These are phyloP conservation scores for Tephrocybe sp. DNA, from an alignment of 768 basidiomycete genomes.

Conservation along the genomic window DNA sequence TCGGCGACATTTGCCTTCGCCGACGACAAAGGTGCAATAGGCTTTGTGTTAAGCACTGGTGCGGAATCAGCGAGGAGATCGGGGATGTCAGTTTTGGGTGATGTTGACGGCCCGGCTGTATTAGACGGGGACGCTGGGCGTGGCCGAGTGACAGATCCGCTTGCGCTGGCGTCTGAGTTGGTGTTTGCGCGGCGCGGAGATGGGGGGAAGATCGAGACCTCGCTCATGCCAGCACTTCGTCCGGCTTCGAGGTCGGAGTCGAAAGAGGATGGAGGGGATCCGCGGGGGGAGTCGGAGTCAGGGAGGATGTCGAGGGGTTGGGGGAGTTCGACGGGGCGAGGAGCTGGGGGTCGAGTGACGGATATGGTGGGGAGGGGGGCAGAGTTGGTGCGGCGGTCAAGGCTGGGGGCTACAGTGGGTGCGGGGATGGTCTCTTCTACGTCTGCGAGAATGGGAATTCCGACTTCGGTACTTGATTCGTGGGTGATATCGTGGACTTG, in stretches of 20 bases:
- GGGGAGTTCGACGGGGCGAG: conserved; percentile 69
- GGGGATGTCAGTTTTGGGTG: conserved; percentile 31
- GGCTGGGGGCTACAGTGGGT: conserved; percentile 22
- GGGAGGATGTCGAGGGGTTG: conserved; percentile 58
- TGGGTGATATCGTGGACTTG: conserved; percentile 39
- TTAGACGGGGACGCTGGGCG: not conserved
- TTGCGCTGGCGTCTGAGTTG: conserved; percentile 1
- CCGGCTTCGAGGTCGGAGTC: conserved; percentile 54
- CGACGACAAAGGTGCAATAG: conserved; percentile 33
- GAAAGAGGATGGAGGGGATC: conserved; percentile 41
- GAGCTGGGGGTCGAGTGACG: conserved; percentile 70
- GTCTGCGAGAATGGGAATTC: conserved; percentile 60
- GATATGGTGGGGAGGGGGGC: conserved; percentile 51
- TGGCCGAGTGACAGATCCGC: not conserved
- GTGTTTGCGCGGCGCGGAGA: conserved; percentile 11
- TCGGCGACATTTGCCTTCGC: conserved; percentile 7
- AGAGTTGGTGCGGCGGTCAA: conserved; percentile 17
- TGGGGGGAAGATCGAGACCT: conserved; percentile 26
- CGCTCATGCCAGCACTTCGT: conserved; percentile 37
- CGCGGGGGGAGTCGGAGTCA: conserved; percentile 45
- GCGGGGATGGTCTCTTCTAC: conserved; percentile 35
- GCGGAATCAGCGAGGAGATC: conserved; percentile 51
- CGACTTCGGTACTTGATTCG: conserved; percentile 52
- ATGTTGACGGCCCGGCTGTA: conserved; percentile 5
- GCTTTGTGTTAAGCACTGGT: conserved; percentile 34